Base-by-base conservation (phyloP, 2,329 filamentous ascomycete species). In the Cladosporium halotolerans region DNA sequence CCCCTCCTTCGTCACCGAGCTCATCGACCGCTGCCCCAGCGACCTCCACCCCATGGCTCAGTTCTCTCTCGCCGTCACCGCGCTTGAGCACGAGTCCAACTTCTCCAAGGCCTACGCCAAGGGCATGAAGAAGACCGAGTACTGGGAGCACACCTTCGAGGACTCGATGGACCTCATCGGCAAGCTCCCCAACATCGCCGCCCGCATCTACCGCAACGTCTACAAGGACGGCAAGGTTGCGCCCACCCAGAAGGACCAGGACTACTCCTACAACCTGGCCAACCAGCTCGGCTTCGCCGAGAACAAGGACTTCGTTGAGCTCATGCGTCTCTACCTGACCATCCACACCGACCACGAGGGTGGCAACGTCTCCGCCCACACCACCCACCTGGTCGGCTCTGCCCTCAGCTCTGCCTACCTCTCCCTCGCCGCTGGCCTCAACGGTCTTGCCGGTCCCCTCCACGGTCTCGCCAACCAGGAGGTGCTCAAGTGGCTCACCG, bases 331-430 rank as follows among this genome's bases (percentile, higher is more conserved):
- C 63, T 99, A 99, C 84, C 84, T 99, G 69, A 97, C 93, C 78
- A 99, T 99, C 77, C 93, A 99, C 88, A 92, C 93, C 59, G 93
- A 99, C 76, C 93, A 99, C 82, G 93, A 99, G 83, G 93, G 93
- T 79, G 93, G 93, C 66, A 99, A 99, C 77, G 93, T 99, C 77
- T 89, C 84, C 73, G 93, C 93, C 63, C 93, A 99, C 84, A 96
- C 93, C 73, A 97, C 93, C 63, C 93, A 99, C 81, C 81, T 99
- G 73, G 93, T 99, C 67, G 93, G 93, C 74, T 89, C 84, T 70
- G 92, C 93, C 66, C 86, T 99, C 70, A 95, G 88, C 83, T 99
- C 93, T 62, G 91, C 93, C 62, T 95, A 95, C 85, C 86, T 99
- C 65, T 99, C 93, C 55, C 82, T 99, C 63, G 86, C 93, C 67